Conservation (phyloP, 768 basidiomycete species). For the Kwoniella heveanensis region DNA sequence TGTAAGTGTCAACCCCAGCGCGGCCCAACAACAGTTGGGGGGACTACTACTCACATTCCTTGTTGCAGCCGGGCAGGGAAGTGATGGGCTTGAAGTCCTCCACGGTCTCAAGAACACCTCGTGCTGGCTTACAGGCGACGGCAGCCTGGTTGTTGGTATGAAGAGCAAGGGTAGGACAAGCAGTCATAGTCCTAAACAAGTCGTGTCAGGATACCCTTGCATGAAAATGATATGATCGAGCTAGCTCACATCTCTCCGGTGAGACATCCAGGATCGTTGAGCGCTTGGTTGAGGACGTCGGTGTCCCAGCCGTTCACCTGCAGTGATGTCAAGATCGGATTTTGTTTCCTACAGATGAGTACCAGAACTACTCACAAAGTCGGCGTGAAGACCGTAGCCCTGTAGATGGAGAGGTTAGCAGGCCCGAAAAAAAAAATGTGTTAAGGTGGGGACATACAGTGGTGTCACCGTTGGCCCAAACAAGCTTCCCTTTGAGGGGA, state of each 20-base stretch:
- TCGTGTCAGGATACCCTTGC: not conserved
- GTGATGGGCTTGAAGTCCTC: slow-evolving; percentile 10
- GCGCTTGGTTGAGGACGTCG: slow-evolving; percentile 62
- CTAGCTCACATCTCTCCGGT: slow-evolving; percentile 18
- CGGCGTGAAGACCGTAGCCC: slow-evolving; percentile 61
- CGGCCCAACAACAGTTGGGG: no score
- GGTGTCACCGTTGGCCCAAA: slow-evolving; percentile 63
- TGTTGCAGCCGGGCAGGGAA: slow-evolving; percentile 26
- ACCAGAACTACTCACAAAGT: slow-evolving; percentile 20
- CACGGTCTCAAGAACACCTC: slow-evolving; percentile 19
- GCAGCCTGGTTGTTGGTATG: slow-evolving; percentile 24
- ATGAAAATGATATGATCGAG: not conserved
- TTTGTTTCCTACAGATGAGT: not conserved
- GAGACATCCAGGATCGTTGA: slow-evolving; percentile 56
- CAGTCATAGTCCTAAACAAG: slow-evolving; percentile 23
- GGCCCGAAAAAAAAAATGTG: no score
- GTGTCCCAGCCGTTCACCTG: slow-evolving; percentile 64
- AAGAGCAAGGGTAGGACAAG: slow-evolving; percentile 21
- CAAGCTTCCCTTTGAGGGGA: slow-evolving; percentile 29
- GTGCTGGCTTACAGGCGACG: slow-evolving; percentile 21
- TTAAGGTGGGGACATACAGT: slow-evolving; percentile 54
- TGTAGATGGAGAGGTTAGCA: not conserved
- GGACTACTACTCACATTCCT: slow-evolving; percentile 19
- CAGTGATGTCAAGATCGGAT: slow-evolving; percentile 42
- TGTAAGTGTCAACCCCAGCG: not conserved